Evolutionary conservation across 2,329 filamentous ascomycete species (phyloP).

Genomic region (Fusarium sp.): DNA sequence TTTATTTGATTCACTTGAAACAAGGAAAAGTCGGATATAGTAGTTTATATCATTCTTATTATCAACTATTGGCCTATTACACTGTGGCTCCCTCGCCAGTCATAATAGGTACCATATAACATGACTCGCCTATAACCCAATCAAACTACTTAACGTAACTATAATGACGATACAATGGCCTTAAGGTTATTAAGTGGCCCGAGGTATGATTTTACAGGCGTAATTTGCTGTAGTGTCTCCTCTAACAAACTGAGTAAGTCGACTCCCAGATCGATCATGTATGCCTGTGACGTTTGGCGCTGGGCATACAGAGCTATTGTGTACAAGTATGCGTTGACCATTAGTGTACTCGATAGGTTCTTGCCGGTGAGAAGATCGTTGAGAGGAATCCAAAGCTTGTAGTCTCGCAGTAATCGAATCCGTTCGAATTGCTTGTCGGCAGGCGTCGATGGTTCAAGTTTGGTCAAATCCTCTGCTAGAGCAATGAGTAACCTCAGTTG

Average conservation of each 20-base stretch:
- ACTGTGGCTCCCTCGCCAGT: no score
- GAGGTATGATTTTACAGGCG: neutral
- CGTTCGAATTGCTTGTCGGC: constrained; percentile 16
- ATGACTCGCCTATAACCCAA: neutral
- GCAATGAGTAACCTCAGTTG: constrained; percentile 16
- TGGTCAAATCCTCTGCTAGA: constrained; percentile 7
- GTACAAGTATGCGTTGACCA: constrained; percentile 26
- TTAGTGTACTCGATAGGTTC: constrained; percentile 17
- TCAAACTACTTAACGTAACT: neutral
- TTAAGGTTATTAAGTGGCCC: neutral
- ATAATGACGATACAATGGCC: neutral
- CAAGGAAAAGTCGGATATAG: neutral
- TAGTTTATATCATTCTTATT: neutral
- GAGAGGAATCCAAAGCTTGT: constrained; percentile 18
- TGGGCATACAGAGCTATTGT: constrained; percentile 10
- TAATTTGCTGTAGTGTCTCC: constrained; percentile 5
- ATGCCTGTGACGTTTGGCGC: constrained; percentile 10
- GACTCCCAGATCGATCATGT: constrained; percentile 10
- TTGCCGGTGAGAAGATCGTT: constrained; percentile 16
- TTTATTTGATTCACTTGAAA: neutral
- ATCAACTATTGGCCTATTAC: neutral
- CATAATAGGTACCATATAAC: no score
- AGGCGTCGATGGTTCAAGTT: constrained; percentile 5
- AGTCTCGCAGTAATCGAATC: constrained; percentile 4
- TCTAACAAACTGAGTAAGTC: constrained; percentile 12